These are phyloP conservation scores for Epicoccum sorghinum DNA, from an alignment of 2,329 filamentous ascomycete genomes.

Conservation along the genomic window DNA sequence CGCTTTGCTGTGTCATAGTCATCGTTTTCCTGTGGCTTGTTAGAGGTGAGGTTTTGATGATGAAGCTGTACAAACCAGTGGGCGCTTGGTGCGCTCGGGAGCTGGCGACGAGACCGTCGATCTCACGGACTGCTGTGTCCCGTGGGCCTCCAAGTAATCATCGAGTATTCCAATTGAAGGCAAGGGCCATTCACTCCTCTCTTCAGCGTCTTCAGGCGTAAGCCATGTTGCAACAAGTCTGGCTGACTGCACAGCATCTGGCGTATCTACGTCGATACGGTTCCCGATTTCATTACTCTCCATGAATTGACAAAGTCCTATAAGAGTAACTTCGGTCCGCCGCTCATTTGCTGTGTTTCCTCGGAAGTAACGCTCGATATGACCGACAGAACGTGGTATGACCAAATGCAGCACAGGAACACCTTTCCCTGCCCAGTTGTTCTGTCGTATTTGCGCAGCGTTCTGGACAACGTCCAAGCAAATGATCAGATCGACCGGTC, in stretches of 20 bases:
- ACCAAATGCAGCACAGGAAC: conserved; percentile 48
- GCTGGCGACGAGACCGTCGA: conserved; percentile 22
- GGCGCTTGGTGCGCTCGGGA: conserved; percentile 35
- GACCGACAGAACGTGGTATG: conserved; percentile 51
- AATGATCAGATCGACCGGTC: conserved; percentile 48
- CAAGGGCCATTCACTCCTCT: conserved; percentile 33
- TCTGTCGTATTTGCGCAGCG: conserved; percentile 31
- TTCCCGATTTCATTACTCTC: conserved; percentile 40
- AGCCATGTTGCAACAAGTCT: conserved; percentile 36
- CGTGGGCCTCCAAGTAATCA: conserved; percentile 33
- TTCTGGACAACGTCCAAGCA: conserved; percentile 47
- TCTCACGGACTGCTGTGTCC: conserved; percentile 33
- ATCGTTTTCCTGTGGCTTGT: conserved; percentile 28
- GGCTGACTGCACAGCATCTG: conserved; percentile 32
- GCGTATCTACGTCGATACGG: conserved; percentile 37
- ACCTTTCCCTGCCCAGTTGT: conserved; percentile 30
- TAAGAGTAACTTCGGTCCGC: conserved; percentile 46
- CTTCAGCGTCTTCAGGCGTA: conserved; percentile 8
- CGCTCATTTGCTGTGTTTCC: conserved; percentile 22
- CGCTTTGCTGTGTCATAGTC: conserved; percentile 39
- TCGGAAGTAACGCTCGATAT: conserved; percentile 51
- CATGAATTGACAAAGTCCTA: conserved; percentile 39
- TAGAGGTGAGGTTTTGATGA: not conserved
- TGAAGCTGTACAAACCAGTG: conserved; percentile 23
- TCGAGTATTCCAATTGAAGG: conserved; percentile 41